Percentiles rank a stretch among this genome's conserved stretches.
phyloP scores from a whole-genome alignment of 2,329 filamentous ascomycete genomes.

The Pseudodiploospora longispora region DNA sequence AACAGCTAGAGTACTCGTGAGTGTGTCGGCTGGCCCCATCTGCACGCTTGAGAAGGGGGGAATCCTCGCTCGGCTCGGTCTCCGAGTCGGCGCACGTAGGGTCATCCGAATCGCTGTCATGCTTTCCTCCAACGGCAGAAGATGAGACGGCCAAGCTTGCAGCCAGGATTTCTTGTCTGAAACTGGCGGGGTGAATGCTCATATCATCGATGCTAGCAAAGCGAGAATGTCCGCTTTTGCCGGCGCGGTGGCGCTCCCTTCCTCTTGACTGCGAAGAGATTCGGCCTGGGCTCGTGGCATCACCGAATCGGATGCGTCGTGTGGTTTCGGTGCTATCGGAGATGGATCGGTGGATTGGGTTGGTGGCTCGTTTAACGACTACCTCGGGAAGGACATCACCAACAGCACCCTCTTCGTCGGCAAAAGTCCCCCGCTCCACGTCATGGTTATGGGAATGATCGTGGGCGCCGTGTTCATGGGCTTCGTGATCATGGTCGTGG shows the following conservation, averaged over 20 bases:
- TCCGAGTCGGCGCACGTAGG: constrained; percentile 35
- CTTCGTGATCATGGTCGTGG: constrained; percentile 32
- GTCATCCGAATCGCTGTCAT: constrained; percentile 45
- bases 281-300: constrained; percentile 21
- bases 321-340: constrained; percentile 24
- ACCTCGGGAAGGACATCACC: constrained; percentile 57
- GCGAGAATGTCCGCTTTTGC: constrained; percentile 47
- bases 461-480: constrained; percentile 27
- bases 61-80: constrained; percentile 34
- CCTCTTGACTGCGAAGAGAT: constrained; percentile 26
- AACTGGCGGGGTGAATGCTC: constrained; percentile 80
- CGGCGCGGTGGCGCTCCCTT: constrained; percentile 35
- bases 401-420: constrained; percentile 51
- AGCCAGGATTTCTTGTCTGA: constrained; percentile 86
- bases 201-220: constrained; percentile 63
- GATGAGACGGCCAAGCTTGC: constrained; percentile 51
- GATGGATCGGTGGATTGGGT: constrained; percentile 16
- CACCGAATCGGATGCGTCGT: constrained; percentile 34
- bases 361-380: constrained; percentile 42
- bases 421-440: constrained; percentile 42
- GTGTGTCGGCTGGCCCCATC: constrained; percentile 23
- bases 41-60: constrained; percentile 37
- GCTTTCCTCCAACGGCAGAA: constrained; percentile 42
- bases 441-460: constrained; percentile 21
- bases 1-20: constrained; percentile 13